These are phyloP conservation scores for Mariannaea sp. DNA, from an alignment of 2,329 filamentous ascomycete species.

Conservation along the genomic window DNA sequence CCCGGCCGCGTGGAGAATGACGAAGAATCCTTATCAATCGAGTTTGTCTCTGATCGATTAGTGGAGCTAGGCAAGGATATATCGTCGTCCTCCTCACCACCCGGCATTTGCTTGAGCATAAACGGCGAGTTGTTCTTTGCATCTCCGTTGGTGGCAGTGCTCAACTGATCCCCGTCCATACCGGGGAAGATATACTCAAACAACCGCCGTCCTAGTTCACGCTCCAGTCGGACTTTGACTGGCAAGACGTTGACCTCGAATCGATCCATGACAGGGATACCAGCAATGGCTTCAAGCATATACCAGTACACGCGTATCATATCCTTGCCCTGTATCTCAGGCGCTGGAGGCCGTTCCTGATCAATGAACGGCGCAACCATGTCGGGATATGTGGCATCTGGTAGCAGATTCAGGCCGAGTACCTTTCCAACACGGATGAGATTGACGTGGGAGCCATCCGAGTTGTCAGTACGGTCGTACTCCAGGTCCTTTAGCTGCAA, in stretches of 20 bases:
- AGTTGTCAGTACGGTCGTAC: conserved; percentile 95
- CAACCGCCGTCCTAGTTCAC: conserved; percentile 86
- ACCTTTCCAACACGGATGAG: conserved; percentile 86
- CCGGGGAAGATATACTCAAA: conserved; percentile 98
- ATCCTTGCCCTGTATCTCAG: conserved; percentile 61
- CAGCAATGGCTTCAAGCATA: conserved; percentile 96
- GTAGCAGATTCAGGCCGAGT: conserved; percentile 85
- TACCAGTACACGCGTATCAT: conserved; percentile 97
- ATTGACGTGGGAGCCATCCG: conserved; percentile 95
- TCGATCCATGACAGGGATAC: conserved; percentile 95
- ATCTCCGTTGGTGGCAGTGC: conserved; percentile 46
- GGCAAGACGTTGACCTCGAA: conserved; percentile 95
- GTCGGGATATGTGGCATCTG: conserved; percentile 90
- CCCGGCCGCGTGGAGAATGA: conserved; percentile 67
- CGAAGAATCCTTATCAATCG: conserved; percentile 51
- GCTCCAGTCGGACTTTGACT: conserved; percentile 90
- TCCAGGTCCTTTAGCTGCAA: conserved; percentile 89
- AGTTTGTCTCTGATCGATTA: conserved; percentile 44
- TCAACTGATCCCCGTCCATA: conserved; percentile 61
- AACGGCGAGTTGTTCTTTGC: conserved; percentile 66
- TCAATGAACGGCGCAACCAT: conserved; percentile 93
- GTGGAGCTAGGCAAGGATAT: conserved; percentile 48
- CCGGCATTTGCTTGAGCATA: conserved; percentile 49
- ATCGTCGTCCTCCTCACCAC: conserved; percentile 50
- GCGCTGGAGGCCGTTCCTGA: conserved; percentile 56